Evolutionary conservation across 768 basidiomycete genomes (phyloP).

Genomic region (Kwoniella bestiolae): DNA sequence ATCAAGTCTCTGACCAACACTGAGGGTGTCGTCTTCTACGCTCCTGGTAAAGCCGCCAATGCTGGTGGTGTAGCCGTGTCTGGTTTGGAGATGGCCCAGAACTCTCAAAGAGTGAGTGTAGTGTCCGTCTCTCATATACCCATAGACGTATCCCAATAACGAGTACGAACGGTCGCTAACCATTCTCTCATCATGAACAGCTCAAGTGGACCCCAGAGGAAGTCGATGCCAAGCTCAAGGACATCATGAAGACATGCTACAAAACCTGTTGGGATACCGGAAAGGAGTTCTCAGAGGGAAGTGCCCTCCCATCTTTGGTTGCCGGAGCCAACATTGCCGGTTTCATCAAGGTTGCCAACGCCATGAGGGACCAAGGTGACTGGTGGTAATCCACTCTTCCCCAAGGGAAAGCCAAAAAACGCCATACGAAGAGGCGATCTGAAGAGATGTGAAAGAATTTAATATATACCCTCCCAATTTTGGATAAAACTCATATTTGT

Average conservation of each 20-base stretch:
- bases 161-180: neutral
- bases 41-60: constrained; percentile 71
- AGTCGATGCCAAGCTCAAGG: constrained; percentile 71
- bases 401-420: neutral
- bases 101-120: constrained; percentile 62
- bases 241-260: constrained; percentile 72
- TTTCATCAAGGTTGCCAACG: constrained; percentile 64
- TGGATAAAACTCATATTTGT: neutral
- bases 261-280: constrained; percentile 67
- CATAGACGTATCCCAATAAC: neutral
- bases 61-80: constrained; percentile 78
- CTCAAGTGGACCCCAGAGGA: constrained; percentile 68
- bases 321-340: constrained; percentile 73
- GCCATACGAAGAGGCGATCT: too few relatives aligned
- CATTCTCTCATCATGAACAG: constrained; percentile 41
- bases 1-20: constrained; percentile 53
- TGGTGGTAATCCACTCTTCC: constrained; percentile 68
- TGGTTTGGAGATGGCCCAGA: constrained; percentile 79
- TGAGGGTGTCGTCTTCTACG: constrained; percentile 67
- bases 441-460: too few relatives aligned
- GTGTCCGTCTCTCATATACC: neutral
- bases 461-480: neutral
- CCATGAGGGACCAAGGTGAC: constrained; percentile 75
- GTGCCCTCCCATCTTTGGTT: constrained; percentile 63
- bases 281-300: constrained; percentile 65